A percentile compares a stretch with the other conserved stretches of the same genome.
Conservation (phyloP, 169 alveolate genomes). For the Besnoitia besnoiti region DNA sequence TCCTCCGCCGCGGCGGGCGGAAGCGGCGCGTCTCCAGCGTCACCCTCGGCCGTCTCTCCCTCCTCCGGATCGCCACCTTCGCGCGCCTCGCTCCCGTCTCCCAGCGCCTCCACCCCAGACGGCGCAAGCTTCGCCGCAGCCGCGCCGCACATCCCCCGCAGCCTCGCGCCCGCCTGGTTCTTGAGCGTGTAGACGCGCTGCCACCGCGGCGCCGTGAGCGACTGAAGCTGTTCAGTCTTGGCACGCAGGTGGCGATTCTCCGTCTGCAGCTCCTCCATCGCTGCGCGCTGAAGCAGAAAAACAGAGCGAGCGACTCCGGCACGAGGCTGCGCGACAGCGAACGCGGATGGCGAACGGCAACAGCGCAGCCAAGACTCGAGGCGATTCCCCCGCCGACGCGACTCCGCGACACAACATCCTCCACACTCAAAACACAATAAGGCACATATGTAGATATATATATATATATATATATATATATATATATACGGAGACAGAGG, state of each 20-base stretch:
- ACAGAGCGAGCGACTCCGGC: background rate
- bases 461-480: background rate
- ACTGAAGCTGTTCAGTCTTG: conserved; percentile 1
- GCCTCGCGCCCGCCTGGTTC: background rate
- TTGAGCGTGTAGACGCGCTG: conserved; percentile 33
- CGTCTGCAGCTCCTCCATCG: background rate
- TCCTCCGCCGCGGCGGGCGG: background rate
- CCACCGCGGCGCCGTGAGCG: conserved; percentile 38
- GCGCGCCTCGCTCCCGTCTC: background rate
- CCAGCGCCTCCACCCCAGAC: background rate
- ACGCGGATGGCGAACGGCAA: background rate
- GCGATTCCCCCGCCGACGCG: background rate
- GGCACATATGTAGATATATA: background rate
- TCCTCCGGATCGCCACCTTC: background rate
- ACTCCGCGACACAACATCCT: background rate
- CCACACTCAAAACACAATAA: too few species aligned
- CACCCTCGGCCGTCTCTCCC: background rate
- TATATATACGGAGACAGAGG: background rate
- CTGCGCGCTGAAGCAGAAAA: background rate
- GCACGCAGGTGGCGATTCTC: background rate
- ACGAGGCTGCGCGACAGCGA: background rate
- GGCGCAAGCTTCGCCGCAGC: background rate
- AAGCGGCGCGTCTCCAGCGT: background rate
- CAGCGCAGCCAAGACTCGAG: background rate
- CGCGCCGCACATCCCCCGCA: background rate